Conservation (phyloP, 306 rosid species). For the Gillenia trifoliata region DNA sequence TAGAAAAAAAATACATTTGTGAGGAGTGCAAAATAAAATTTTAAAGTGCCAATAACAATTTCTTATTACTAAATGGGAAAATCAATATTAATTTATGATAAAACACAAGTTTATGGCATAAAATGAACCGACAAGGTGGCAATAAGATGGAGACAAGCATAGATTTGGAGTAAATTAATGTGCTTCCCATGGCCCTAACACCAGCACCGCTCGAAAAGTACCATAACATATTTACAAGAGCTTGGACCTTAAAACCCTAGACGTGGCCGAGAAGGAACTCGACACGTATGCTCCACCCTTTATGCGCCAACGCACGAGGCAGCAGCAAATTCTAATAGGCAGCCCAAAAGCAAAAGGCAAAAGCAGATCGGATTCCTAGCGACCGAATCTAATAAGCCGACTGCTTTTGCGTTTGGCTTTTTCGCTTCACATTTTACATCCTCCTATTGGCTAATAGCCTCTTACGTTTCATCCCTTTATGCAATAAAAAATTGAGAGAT, state of each 20-base stretch:
- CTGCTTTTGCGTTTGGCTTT: conserved; percentile 9
- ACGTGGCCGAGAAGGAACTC: conserved; percentile 10
- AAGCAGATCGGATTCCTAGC: conserved; percentile 27
- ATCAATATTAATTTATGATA: background rate
- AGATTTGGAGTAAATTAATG: conserved; percentile 18
- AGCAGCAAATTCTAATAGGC: background rate
- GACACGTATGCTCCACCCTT: background rate
- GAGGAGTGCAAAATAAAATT: too few species aligned
- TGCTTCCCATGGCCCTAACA: conserved; percentile 50
- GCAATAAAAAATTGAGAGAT: background rate
- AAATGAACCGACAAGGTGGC: conserved; percentile 12
- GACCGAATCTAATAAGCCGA: conserved; percentile 36
- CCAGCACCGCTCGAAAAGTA: conserved; percentile 29
- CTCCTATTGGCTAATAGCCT: background rate
- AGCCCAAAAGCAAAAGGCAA: conserved; percentile 29
- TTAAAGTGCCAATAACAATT: too few species aligned
- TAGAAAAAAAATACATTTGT: too few species aligned
- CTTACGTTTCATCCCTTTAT: background rate
- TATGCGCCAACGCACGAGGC: conserved; percentile 23
- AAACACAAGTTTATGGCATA: background rate
- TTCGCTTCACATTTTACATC: background rate
- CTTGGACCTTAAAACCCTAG: background rate
- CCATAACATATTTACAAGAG: background rate
- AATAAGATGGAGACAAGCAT: conserved; percentile 2
- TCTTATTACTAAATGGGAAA: too few species aligned